Base-by-base conservation (phyloP, 306 rosid genomes). In the Myrica gale region DNA sequence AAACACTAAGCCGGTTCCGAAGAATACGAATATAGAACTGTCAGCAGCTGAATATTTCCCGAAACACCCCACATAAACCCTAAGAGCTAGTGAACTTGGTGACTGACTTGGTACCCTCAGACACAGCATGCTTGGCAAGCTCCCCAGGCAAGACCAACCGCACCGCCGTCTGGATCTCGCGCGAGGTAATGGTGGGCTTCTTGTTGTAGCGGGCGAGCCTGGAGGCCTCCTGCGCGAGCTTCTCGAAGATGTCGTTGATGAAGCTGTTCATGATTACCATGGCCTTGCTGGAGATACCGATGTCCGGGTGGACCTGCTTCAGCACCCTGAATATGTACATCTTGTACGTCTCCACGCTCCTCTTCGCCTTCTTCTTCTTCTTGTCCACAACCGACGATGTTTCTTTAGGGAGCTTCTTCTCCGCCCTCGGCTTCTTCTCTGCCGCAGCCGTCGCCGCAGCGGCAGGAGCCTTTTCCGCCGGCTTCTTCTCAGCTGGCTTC, bases 281-380 rank as follows among this genome's bases (percentile, higher is more conserved):
- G 23, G 86, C 85, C 41, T 82, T 87, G 76, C 86, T 83, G 0
- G 89, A 83, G 67, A 85, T 79, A 0, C 89, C 89, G 0, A 85
- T 85, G 19, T 85, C 89, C 10, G 89, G 89, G 21, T 86, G 89
- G 6, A 86, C 87, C 71, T 86, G 89, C 76, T 86, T 86, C 50
- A 86, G 41, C 0, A 86, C 87, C 82, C 75, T 86, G 74, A 83
- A 86, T 75, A 86, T 81, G 76, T 84, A 83, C 45, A 78, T 82
- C 81, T 82, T 72, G 76, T 80, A 87, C 3, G 84, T 87, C 60
- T 84, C 86, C 0, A 77, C 87, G 47, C 74, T 86, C 67, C 80
- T 83, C 12, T 76, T 46, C 66, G 54, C 62, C 58, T 2, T 80
- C 88, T 82, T 85, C 72, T 77, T 82, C 76, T 72, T 82, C 74